These are phyloP conservation scores for Tilletia setariae DNA, from an alignment of 1,284 basidiomycete species.

Conservation along the genomic window DNA sequence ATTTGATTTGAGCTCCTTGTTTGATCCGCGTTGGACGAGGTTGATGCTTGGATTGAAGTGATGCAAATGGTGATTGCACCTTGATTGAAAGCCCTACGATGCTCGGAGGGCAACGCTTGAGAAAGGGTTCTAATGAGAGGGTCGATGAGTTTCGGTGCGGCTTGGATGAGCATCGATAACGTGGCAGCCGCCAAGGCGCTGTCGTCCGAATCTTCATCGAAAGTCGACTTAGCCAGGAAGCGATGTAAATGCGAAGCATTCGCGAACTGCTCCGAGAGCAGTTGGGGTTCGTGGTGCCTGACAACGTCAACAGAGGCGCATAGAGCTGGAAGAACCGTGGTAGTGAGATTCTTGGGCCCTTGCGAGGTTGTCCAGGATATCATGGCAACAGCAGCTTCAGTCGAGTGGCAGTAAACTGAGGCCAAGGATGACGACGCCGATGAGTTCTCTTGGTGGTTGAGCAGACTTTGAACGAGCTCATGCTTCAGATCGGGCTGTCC, in stretches of 20 bases:
- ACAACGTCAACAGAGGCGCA: not conserved
- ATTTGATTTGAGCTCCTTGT: constrained; percentile 13
- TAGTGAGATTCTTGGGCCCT: not conserved
- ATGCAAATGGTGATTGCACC: not conserved
- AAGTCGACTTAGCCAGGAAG: not conserved
- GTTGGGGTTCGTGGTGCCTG: no score
- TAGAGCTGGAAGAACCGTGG: not conserved
- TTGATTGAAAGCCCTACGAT: not conserved
- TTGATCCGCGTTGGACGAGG: not conserved
- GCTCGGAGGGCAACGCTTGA: constrained; percentile 7
- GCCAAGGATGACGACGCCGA: no score
- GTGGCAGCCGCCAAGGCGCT: not conserved
- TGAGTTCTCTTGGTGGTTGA: no score
- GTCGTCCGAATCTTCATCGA: not conserved
- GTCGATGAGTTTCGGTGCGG: constrained; percentile 32
- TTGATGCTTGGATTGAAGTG: not conserved
- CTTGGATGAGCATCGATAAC: constrained; percentile 24
- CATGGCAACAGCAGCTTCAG: no score
- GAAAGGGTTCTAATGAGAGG: constrained; percentile 37
- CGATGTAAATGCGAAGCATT: no score
- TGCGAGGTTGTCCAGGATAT: no score
- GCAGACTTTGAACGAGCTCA: no score
- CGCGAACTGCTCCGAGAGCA: no score
- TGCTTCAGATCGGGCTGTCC: no score
- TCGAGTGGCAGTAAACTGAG: no score